Base-by-base conservation (phyloP, 2,329 filamentous ascomycete genomes). In the Ilyonectria robusta region DNA sequence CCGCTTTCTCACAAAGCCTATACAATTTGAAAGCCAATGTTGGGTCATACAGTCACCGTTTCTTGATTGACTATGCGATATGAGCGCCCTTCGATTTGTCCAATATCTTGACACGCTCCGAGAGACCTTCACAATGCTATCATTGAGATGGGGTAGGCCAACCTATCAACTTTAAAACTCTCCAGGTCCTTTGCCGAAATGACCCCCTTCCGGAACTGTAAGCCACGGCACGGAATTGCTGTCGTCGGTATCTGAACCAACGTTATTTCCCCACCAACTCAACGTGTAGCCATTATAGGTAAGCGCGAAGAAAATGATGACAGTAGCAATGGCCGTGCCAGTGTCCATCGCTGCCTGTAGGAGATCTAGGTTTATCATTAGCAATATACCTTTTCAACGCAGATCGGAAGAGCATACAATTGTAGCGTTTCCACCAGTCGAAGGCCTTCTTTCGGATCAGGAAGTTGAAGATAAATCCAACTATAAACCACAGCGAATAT, bases 371-470 rank as follows among this genome's bases (percentile, higher is more conserved):
- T 19, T 35, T 4, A 8, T 21, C 1, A 15, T 65, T 55, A 65
- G 50, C 19, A 11, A 33, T 15, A 44, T 7, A 17, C 1, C 4
- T 42, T 10, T 1, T 31, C 21, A 8, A 3, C 26, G 1, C 9
- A 6, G 17, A 6, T 33, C 9, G 10, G 2, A 4, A 1, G 1
- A 6, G 60, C 62, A n/a, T 1, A 60, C 62, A 65, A 35, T 65
- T 65, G 44, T 65, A 65, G n/a, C 62, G 62, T n/a, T 65, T 65
- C 62, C 62, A 65, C 62, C 62, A 65, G 23, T 59, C 62, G 11
- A 65, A 48, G 2, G 62, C 62, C n/a, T 48, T 50, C 50, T 60
- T 56, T n/a, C 62, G 50, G 21, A 65, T 60, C 11, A 46, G 56
- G 15, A 60, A 65, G 42, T 65, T 65, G 50, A 65, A 65, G 13